phyloP scores from a whole-genome alignment of 2,329 filamentous ascomycete genomes.

The Neopestalotiopsis sp. region DNA sequence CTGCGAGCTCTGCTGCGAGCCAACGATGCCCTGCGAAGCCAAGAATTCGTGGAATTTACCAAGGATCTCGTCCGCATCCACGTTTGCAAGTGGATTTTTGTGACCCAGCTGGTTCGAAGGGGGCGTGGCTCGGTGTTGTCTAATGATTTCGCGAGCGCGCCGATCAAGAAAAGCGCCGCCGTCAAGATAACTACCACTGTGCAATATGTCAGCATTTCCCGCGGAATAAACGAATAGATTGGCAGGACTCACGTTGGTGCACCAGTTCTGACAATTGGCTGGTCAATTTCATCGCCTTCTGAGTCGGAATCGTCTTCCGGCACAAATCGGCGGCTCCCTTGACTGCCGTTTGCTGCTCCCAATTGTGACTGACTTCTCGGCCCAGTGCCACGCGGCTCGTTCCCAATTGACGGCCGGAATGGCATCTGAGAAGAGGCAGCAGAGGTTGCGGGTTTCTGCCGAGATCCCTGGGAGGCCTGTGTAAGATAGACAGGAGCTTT shows the following conservation, averaged over 20 bases:
- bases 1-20: background rate
- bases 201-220: slow-evolving; percentile 25
- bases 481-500: background rate
- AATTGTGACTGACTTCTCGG: background rate
- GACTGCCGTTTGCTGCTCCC: background rate
- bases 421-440: background rate
- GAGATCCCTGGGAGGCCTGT: background rate
- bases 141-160: slow-evolving; percentile 29
- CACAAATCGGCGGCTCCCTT: background rate
- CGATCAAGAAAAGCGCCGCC: slow-evolving; percentile 24
- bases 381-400: background rate
- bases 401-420: background rate
- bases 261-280: slow-evolving; percentile 28
- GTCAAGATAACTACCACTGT: slow-evolving; percentile 32
- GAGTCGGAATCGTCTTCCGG: slow-evolving; percentile 25
- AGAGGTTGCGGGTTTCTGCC: background rate
- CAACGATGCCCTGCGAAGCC: background rate
- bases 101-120: slow-evolving; percentile 23
- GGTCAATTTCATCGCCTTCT: slow-evolving; percentile 25
- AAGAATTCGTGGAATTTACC: background rate
- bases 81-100: slow-evolving; percentile 10
- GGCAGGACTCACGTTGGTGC: slow-evolving; percentile 25
- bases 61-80: slow-evolving; percentile 2
- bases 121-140: background rate
- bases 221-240: background rate